A percentile compares a stretch with the other conserved stretches of the same genome.
These are phyloP conservation scores for Boletus pseudo-olivaceus DNA, from an alignment of 768 basidiomycete genomes.

Conservation along the genomic window DNA sequence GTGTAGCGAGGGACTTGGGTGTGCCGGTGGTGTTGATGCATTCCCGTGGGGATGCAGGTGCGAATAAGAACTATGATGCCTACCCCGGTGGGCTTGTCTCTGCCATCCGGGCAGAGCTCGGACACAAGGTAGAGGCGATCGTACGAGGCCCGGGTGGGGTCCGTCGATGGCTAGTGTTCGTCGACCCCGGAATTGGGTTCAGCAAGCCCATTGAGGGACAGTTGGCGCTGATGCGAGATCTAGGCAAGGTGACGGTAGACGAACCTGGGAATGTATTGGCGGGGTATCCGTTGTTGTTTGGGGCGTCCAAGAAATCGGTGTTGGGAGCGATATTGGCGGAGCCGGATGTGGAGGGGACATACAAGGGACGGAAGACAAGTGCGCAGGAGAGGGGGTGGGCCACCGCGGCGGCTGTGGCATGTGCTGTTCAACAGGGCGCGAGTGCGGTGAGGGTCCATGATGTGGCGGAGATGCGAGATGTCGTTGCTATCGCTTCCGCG, in stretches of 20 bases:
- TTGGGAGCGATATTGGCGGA: slow-evolving; percentile 62
- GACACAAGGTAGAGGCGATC: slow-evolving; percentile 58
- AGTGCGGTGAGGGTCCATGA: slow-evolving; percentile 83
- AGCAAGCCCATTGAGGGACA: slow-evolving; percentile 81
- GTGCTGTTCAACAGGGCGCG: slow-evolving; percentile 71
- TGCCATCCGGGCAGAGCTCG: slow-evolving; percentile 75
- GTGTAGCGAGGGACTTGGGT: slow-evolving; percentile 55
- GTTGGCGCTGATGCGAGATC: slow-evolving; percentile 58
- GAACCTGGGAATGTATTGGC: slow-evolving; percentile 45
- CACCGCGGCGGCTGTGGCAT: slow-evolving; percentile 74
- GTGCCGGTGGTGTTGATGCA: slow-evolving; percentile 94
- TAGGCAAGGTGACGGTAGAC: slow-evolving; percentile 45
- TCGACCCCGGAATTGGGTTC: slow-evolving; percentile 90
- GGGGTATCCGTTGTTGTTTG: slow-evolving; percentile 69
- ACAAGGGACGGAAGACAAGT: slow-evolving; percentile 49
- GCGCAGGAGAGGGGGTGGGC: slow-evolving; percentile 73
- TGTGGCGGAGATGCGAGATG: slow-evolving; percentile 68
- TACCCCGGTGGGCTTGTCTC: slow-evolving; percentile 54
- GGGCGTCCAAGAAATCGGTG: slow-evolving; percentile 83
- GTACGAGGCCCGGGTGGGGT: slow-evolving; percentile 70
- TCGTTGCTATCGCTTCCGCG: slow-evolving; percentile 60
- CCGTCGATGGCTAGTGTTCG: slow-evolving; percentile 82
- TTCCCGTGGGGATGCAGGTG: slow-evolving; percentile 78
- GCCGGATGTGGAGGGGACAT: slow-evolving; percentile 35
- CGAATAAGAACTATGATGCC: slow-evolving; percentile 60